A percentile compares a stretch with the other conserved stretches of the same genome.
phyloP scores from a whole-genome alignment of 371 early-diverging fungal species.

The Mucor indicus region DNA sequence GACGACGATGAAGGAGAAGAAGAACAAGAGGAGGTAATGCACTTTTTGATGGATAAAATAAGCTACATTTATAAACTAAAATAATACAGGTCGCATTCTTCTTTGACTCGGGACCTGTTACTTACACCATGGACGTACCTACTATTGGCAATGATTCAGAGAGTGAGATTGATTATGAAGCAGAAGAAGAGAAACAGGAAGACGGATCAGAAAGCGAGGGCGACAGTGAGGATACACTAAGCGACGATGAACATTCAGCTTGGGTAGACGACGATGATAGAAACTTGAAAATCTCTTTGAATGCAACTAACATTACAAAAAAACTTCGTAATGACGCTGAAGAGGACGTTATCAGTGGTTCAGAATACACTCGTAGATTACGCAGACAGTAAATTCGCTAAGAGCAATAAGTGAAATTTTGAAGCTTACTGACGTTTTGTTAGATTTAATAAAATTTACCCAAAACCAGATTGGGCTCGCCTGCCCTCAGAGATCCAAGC shows the following conservation, averaged over 20 bases:
- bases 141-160: conserved; percentile 2
- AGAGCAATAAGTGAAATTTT: neutral
- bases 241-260: conserved; percentile 42
- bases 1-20: conserved; percentile 26
- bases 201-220: conserved; percentile 13
- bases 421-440: neutral
- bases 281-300: conserved; percentile 64
- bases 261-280: conserved; percentile 80
- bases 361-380: conserved; percentile 80
- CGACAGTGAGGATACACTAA: conserved; percentile 16
- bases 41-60: neutral
- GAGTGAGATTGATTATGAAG: conserved; percentile 26
- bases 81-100: conserved; percentile 38
- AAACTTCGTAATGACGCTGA: conserved; percentile 75
- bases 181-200: conserved; percentile 17
- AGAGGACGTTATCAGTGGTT: conserved; percentile 72
- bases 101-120: conserved; percentile 43
- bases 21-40: neutral
- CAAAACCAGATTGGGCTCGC: conserved; percentile 86
- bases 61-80: neutral
- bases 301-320: conserved; percentile 57
- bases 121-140: conserved; percentile 21
- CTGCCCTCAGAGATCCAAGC: conserved; percentile 41
- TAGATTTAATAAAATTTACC: conserved; percentile 79
- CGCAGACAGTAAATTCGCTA: conserved; percentile 66